Evolutionary conservation across 805 yeast species (phyloP), one percentile per base, ranked within the genome.

Genomic region (Starmera dryadoides): DNA sequence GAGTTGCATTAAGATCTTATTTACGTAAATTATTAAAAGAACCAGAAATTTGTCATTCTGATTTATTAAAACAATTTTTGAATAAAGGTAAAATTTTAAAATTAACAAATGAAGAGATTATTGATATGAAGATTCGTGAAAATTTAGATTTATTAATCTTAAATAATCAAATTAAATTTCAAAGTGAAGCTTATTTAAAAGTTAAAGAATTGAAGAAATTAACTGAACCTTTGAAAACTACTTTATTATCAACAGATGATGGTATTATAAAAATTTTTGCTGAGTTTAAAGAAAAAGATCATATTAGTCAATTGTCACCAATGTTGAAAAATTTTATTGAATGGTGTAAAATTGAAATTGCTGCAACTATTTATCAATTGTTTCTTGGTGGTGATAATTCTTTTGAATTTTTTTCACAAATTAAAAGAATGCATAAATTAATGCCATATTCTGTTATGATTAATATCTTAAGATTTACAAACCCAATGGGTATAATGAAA

Each of bases 401-500:
- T 2, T 76, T 79, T 43, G 96, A 86, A 49, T 66, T 85, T 49
- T 79, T 82, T 49, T 69, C 73, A 11, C 87, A 86, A 53, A 64
- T 84, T 25, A 77, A 77, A 46, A 75, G 81, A 41, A 62, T 93
- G 30, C 96, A 91, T 61, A 63, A 70, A 25, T 53, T 86, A 42
- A 76, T 91, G 63, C 98, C 98, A 0, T 93, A 91, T 58, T 63
- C 73, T 2, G 55, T 91, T 28, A 75, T 89, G 58, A 79, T 80
- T 33, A 85, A 86, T 17, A 82, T 91, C 18, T 60, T 93, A 53
- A 73, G 79, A 52, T 77, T 82, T 43, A 86, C 98, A 0, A 91
- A 91, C 53, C 98, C 98, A 2, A 77, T 88, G 62, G 75, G 81
- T 32, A 79, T 91, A 21, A 77, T 86, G 64, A 84, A 88, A 44